Conservation (phyloP, 2,329 filamentous ascomycete genomes). For the Monosporascus sp. region DNA sequence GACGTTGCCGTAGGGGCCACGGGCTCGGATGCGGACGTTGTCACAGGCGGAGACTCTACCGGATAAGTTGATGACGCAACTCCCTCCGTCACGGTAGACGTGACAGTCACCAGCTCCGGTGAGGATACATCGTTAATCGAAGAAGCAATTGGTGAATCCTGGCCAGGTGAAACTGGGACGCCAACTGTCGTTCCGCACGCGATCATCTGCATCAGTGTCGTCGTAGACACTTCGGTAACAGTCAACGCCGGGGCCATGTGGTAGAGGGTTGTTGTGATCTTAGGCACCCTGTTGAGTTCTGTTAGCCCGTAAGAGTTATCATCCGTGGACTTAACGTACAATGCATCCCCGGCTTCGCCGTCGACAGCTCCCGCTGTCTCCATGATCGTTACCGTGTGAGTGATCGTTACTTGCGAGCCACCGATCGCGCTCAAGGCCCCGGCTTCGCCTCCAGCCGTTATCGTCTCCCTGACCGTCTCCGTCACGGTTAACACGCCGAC, state of each 20-base stretch:
- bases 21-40: too few species aligned
- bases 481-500: neutral
- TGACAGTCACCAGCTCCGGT: neutral
- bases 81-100: neutral
- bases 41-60: too few species aligned
- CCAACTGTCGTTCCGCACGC: slow-evolving; percentile 19
- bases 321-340: neutral
- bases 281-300: neutral
- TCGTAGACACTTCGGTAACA: slow-evolving; percentile 19
- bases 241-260: slow-evolving; percentile 2
- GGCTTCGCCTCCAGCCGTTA: slow-evolving; percentile 6
- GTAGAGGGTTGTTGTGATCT: neutral
- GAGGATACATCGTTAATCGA: slow-evolving; percentile 14
- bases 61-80: neutral
- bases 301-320: neutral
- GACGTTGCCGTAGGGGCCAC: too few species aligned
- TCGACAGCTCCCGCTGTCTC: slow-evolving; percentile 6
- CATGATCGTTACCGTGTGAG: slow-evolving; percentile 12
- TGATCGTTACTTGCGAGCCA: neutral
- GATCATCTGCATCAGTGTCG: slow-evolving; percentile 24
- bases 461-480: slow-evolving; percentile 7
- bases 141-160: slow-evolving; percentile 20
- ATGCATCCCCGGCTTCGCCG: neutral
- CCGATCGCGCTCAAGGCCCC: neutral
- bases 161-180: slow-evolving; percentile 12